Evolutionary conservation across 441 rosid genomes (phyloP).

Genomic region (Eruca vesicaria): DNA sequence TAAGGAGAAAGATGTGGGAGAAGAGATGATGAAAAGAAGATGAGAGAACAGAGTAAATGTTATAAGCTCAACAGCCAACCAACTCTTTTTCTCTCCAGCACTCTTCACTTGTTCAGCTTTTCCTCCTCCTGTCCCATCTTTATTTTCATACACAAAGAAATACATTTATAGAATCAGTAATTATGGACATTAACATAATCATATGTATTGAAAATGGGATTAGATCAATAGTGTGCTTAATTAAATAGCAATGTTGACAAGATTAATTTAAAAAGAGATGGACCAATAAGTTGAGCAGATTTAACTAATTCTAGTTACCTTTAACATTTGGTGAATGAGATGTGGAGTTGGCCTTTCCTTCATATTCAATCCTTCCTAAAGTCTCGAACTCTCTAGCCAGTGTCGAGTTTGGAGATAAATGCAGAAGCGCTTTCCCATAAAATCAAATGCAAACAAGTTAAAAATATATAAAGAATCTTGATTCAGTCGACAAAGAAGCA

Average conservation of each 20-base stretch:
- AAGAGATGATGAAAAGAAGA: slow-evolving; percentile 19
- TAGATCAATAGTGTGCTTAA: not conserved
- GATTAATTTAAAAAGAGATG: not conserved
- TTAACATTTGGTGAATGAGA: slow-evolving; percentile 24
- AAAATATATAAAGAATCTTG: not conserved
- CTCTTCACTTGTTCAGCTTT: slow-evolving; percentile 40
- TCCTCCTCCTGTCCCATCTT: slow-evolving; percentile 39
- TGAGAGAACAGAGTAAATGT: slow-evolving; percentile 26
- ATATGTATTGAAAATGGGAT: not conserved
- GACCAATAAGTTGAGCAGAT: not conserved
- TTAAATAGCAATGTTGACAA: not conserved
- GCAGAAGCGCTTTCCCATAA: slow-evolving; percentile 51
- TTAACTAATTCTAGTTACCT: slow-evolving; percentile 26
- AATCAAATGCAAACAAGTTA: not conserved
- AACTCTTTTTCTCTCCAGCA: slow-evolving; percentile 36
- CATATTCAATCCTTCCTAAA: slow-evolving; percentile 38
- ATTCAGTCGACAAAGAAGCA: not conserved
- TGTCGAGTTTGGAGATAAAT: slow-evolving; percentile 60
- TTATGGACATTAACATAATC: not conserved
- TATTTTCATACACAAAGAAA: not conserved
- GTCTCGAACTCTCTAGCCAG: slow-evolving; percentile 65
- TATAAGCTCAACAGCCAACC: slow-evolving; percentile 43
- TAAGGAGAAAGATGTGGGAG: slow-evolving; percentile 3
- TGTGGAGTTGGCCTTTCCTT: slow-evolving; percentile 13
- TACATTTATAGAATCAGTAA: not conserved